phyloP scores from a whole-genome alignment of 2,329 filamentous ascomycete genomes.

The Torrubiella hemipterigena region DNA sequence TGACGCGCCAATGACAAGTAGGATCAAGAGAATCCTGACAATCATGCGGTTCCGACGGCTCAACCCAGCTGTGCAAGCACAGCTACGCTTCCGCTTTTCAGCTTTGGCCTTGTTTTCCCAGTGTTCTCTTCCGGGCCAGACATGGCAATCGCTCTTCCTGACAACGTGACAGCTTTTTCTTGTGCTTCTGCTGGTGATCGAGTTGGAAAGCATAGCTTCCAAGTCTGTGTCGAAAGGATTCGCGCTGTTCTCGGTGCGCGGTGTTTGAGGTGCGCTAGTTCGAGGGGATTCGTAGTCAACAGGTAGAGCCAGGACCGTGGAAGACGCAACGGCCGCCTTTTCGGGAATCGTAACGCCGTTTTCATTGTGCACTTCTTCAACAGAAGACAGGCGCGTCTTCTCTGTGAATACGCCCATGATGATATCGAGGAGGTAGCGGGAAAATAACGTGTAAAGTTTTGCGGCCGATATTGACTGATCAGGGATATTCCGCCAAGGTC shows the following conservation, averaged over 20 bases:
- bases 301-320: constrained; percentile 11
- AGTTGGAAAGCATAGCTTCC: constrained; percentile 35
- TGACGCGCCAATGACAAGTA: constrained; percentile 40
- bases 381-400: background rate
- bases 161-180: constrained; percentile 13
- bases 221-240: constrained; percentile 48
- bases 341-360: constrained; percentile 14
- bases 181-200: constrained; percentile 19
- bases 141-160: constrained; percentile 35
- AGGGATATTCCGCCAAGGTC: too few species aligned
- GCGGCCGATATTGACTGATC: too few species aligned
- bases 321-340: constrained; percentile 15
- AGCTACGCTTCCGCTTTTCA: constrained; percentile 39
- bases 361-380: constrained; percentile 4
- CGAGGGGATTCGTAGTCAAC: constrained; percentile 12
- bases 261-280: constrained; percentile 29
- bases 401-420: too few species aligned
- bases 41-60: constrained; percentile 42
- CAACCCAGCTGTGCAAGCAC: constrained; percentile 40
- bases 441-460: too few species aligned
- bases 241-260: constrained; percentile 25
- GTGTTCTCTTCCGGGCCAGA: constrained; percentile 48
- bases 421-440: too few species aligned
- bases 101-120: constrained; percentile 48
- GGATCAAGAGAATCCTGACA: constrained; percentile 38